Evolutionary conservation across 177 flowering plant species (phyloP), one percentile per base, ranked within the genome.

Genomic region (Vitis hybrid): DNA sequence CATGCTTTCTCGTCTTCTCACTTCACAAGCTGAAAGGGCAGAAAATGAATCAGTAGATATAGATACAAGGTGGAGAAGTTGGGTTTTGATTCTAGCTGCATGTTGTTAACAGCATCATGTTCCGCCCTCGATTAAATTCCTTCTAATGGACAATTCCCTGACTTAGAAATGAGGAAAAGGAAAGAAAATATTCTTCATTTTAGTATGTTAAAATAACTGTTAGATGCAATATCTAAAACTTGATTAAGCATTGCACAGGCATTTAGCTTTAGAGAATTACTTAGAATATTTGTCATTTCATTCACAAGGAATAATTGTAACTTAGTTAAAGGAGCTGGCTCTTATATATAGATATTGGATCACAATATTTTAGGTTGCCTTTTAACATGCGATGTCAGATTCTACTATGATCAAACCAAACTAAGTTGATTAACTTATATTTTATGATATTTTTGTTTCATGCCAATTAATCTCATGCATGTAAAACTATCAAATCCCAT

Each of bases 81-180:
- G 12, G 54, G 30, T 39, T 45, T 62, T 58, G 60, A 70, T 66
- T 77, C 67, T 80, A 65, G 26, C 70, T 56, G 65, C 73, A 51
- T 73, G 68, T 72, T 74, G 78, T 26, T 26, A 26, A 3, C 39
- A 39, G 69, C 13, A 71, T 63, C 74, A 68, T 68, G 68, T 76
- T 73, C 80, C 30, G 4, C 30, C 30, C 30, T 54, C 19, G 71
- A 74, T 67, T 45, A 67, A 57, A 68, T 75, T 73, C 60, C 74
- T 12, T 58, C 65, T 60, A 56, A 18, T 51, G 50, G 70, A 71
- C 58, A 49, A 34, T 56, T 60, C 61, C 13, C 66, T 34, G n/a
- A 34, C 55, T 49, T 60, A 18, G 32, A 64, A 6, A 64, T 61
- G 55, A 21, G 51, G 52, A 50, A 18, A 32, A 62, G 51, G 34